Evolutionary conservation across 2,329 filamentous ascomycete species (phyloP), one percentile per base, ranked within the genome.

Genomic region (Aspergillus felis): DNA sequence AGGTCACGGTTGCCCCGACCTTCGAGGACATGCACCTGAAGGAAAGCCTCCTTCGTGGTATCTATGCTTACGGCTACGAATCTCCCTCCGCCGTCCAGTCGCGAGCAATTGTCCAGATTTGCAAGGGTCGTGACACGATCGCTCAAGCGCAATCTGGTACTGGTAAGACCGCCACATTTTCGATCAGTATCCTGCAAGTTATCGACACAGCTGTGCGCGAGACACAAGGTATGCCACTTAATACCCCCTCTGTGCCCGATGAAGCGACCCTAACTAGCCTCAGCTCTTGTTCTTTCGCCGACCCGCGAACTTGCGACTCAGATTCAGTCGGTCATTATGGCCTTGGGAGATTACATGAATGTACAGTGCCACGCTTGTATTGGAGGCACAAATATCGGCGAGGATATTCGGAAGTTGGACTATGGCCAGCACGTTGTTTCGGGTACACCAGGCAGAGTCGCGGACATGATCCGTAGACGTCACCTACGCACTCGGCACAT

Each of bases 301-400:
- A 97, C 93, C 22, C 91, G 94, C 73, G 94, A 99, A 83, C 82
- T 99, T 64, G 94, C 94, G 49, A 97, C 93, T 28, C 94, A 99
- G 79, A 99, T 99, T 64, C 94, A 99, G 79, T 96, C 91, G 38
- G 94, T 99, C 58, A 90, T 99, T 67, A 96, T 97, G 87, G 94
- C 94, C n/a, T 85, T 99, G n/a, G 94, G 94, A 64, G 94, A 99
- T 78, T 99, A 97, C 82, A 97, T 99, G 94, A 97, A 97, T 73
- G 91, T 99, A 3, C 92, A 99, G 78, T 99, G 94, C 79, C 94
- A 99, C 71, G 93, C 94, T 58, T 99, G 94, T 78, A 97, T 99
- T 70, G 94, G 94, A 66, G 94, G 94, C 59, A 99, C 94, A 65
- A 97, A 96, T 71, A 92, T 99, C 41, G 92, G 94, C 67, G 94